phyloP scores from a whole-genome alignment of 345 rosid genomes.

The Boechera retrofracta region DNA sequence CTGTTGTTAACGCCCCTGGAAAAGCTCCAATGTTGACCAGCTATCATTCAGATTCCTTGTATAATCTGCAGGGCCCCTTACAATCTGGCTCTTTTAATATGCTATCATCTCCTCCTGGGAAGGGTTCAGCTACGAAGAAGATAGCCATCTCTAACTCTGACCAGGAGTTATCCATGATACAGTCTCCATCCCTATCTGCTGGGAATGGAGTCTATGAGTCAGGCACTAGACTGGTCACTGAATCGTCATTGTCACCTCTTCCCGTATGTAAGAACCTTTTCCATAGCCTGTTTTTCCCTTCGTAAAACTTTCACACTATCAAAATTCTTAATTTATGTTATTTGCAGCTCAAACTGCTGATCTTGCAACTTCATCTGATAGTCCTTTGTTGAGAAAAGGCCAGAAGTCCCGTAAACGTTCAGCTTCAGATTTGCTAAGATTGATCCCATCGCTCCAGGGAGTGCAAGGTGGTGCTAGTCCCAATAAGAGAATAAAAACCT shows the following conservation, averaged over 20 bases:
- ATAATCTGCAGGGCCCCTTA: conserved; percentile 55
- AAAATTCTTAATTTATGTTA: conserved; percentile 20
- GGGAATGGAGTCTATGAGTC: conserved; percentile 54
- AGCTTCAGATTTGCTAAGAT: conserved; percentile 68
- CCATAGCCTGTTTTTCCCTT: conserved; percentile 32
- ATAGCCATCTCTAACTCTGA: conserved; percentile 75
- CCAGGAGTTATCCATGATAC: conserved; percentile 67
- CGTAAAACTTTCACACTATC: neutral
- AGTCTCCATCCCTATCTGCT: conserved; percentile 64
- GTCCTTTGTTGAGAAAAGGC: conserved; percentile 52
- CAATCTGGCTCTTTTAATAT: conserved; percentile 60
- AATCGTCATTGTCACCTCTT: conserved; percentile 62
- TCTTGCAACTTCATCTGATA: conserved; percentile 48
- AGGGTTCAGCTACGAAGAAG: conserved; percentile 54
- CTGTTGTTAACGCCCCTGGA: conserved; percentile 29
- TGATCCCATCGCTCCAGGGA: conserved; percentile 81
- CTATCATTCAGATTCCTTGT: conserved; percentile 63
- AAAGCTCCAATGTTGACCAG: conserved; percentile 47
- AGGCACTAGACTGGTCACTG: conserved; percentile 53
- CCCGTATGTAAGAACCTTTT: conserved; percentile 78
- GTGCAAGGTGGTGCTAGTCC: conserved; percentile 50
- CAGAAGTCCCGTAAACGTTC: conserved; percentile 68
- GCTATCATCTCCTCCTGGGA: conserved; percentile 60
- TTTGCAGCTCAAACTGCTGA: conserved; percentile 67
- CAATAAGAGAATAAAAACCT: conserved; percentile 61